Base-by-base conservation (phyloP, 176 grass and related monocot genomes). In the Aechmea fasciata region DNA sequence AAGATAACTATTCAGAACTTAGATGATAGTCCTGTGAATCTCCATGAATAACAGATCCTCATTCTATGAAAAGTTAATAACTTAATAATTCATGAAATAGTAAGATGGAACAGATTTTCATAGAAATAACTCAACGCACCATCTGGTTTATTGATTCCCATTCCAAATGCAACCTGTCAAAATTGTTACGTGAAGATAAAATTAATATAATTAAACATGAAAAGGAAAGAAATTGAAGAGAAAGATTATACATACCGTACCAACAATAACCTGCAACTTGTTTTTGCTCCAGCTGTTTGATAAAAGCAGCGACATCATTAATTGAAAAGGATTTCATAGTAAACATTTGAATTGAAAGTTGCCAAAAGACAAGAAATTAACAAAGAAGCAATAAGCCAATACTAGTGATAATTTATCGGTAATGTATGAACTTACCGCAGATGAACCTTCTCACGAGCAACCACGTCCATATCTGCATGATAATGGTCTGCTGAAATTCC, bases 111-210 rank as follows among this genome's bases (percentile, higher is more conserved):
- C 6, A 7, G 33, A 41, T 41, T 41, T 41, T 7, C 33, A 41
- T 41, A 41, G 33, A 41, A 20, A 73, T 54, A 73, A 73, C 13
- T 73, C 18, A 73, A 89, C 83, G 22, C 54, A 96, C 92, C 88
- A 63, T 96, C 92, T 78, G 88, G 88, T 63, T 96, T 96, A 78
- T 96, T 96, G 71, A 96, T 96, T 70, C 92, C 92, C 92, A 91
- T 96, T 72, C 88, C 92, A 71, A 96, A 96, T 8, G 88, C 92
- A 69, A 96, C 92, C 92, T 96, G 72, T 25, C 68, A 76, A 48
- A 62, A 47, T 57, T 13, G 13, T 41, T 41, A 41, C 1, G 18
- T 49, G 55, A 11, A 10, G 33, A 79, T 66, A 69, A 11, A 81
- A 69, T 71, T 11, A 50, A 10, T 57, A 55, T 54, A 49, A 66